A percentile compares a stretch with the other conserved stretches of the same genome.
Conservation (phyloP, 495 filamentous ascomycete genomes). For the Annulohypoxylon stygium region DNA sequence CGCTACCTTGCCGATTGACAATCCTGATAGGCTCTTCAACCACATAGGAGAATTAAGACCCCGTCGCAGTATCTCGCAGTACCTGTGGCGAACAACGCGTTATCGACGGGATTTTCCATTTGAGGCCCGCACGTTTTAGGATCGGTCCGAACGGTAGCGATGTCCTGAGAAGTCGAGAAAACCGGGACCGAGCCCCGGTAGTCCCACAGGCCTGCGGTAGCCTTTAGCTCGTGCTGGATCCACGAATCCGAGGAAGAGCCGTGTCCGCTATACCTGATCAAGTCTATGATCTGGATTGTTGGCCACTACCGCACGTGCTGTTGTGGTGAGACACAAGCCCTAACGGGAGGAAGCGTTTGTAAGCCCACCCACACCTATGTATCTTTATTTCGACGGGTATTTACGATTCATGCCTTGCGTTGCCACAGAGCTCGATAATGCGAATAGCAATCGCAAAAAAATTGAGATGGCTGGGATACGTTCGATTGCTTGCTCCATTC, state of each 20-base stretch:
- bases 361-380: background rate
- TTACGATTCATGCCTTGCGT: conserved; percentile 17
- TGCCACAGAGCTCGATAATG: conserved; percentile 11
- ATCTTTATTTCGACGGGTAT: conserved; percentile 5
- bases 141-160: conserved; percentile 17
- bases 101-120: conserved; percentile 9
- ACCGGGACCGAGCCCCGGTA: conserved; percentile 28
- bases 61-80: background rate
- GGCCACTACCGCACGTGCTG: conserved; percentile 21
- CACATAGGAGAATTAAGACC: background rate
- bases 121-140: background rate
- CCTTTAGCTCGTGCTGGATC: conserved; percentile 15
- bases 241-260: conserved; percentile 34
- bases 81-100: background rate
- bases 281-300: conserved; percentile 14
- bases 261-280: background rate
- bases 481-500: conserved; percentile 22
- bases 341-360: conserved; percentile 32
- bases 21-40: background rate
- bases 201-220: conserved; percentile 1
- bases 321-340: conserved; percentile 24
- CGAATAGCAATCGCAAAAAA: conserved; percentile 4
- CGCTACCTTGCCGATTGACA: conserved; percentile 3
- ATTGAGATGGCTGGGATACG: conserved; percentile 18
- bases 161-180: conserved; percentile 14